phyloP scores from a whole-genome alignment of 192 early-diverging fungal genomes.

The Obelidium mucronatum region DNA sequence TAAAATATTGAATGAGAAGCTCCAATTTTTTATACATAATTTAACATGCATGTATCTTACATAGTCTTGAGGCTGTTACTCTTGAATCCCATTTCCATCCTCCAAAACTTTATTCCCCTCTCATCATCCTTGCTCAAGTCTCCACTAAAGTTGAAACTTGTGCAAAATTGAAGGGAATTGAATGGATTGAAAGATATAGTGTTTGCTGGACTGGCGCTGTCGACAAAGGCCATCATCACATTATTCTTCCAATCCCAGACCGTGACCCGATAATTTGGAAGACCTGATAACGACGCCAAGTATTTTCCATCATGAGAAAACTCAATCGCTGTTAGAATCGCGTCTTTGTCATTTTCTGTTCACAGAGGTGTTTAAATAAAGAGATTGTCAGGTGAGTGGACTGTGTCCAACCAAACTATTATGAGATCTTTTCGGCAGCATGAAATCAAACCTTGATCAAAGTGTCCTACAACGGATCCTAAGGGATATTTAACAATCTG shows the following conservation, averaged over 20 bases:
- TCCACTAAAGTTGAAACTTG: conserved; percentile 30
- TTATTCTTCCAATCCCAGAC: conserved; percentile 61
- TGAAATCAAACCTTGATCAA: background rate
- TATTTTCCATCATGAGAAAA: conserved; percentile 61
- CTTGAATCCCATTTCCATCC: conserved; percentile 54
- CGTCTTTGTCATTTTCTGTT: conserved; percentile 32
- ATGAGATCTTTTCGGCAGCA: no score
- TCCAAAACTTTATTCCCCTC: conserved; percentile 56
- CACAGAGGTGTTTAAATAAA: background rate
- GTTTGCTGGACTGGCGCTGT: conserved; percentile 38
- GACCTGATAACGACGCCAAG: conserved; percentile 53
- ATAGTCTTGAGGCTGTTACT: conserved; percentile 37
- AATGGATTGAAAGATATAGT: conserved; percentile 57
- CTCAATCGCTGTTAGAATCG: conserved; percentile 38
- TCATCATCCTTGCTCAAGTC: conserved; percentile 5
- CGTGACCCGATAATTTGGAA: conserved; percentile 50
- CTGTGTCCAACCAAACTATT: no score
- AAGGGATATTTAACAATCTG: conserved; percentile 58
- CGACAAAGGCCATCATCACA: conserved; percentile 34
- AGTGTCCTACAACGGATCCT: conserved; percentile 10
- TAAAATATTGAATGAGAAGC: no score
- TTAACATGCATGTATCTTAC: conserved; percentile 33
- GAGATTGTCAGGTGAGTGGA: no score
- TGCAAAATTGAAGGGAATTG: conserved; percentile 53
- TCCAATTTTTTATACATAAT: no score